A percentile compares a stretch with the other conserved stretches of the same genome.
Conservation (phyloP, 306 rosid species). For the Lathyrus tuberosus region DNA sequence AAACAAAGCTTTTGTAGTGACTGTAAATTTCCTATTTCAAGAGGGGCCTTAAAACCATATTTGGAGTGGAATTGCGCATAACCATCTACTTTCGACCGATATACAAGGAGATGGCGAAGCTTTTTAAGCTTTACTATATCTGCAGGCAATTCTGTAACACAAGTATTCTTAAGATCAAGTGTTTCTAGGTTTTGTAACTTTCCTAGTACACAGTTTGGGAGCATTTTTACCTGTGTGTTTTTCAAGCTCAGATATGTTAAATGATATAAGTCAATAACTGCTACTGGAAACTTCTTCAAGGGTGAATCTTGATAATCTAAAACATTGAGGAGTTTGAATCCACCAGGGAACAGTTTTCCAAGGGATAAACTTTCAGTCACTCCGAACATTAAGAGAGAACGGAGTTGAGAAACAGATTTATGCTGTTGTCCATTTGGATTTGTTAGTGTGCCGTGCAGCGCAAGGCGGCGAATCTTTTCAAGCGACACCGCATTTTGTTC, state of each 20-base stretch:
- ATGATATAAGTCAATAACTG: conserved; percentile 37
- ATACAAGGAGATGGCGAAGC: conserved; percentile 58
- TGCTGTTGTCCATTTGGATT: conserved; percentile 44
- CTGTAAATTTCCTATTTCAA: conserved; percentile 43
- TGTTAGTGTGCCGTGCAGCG: conserved; percentile 39
- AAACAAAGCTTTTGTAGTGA: conserved; percentile 61
- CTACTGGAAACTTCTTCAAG: conserved; percentile 45
- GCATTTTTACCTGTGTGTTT: conserved; percentile 46
- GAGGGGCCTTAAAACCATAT: conserved; percentile 42
- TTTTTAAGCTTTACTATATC: conserved; percentile 51
- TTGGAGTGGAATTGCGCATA: conserved; percentile 45
- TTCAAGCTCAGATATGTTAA: conserved; percentile 55
- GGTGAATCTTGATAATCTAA: conserved; percentile 50
- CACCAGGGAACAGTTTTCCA: conserved; percentile 41
- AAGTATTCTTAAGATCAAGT: conserved; percentile 49
- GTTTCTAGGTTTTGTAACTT: conserved; percentile 57
- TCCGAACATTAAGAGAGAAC: conserved; percentile 59
- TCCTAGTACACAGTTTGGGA: conserved; percentile 51
- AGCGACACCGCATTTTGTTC: conserved; percentile 46
- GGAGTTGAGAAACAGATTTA: conserved; percentile 53
- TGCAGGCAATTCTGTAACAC: conserved; percentile 53
- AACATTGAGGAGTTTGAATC: conserved; percentile 50
- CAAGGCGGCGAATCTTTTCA: conserved; percentile 57
- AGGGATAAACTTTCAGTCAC: conserved; percentile 45
- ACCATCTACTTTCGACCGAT: conserved; percentile 35